Evolutionary conservation across 768 basidiomycete genomes (phyloP).

Genomic region (Naganishia vishniacii): DNA sequence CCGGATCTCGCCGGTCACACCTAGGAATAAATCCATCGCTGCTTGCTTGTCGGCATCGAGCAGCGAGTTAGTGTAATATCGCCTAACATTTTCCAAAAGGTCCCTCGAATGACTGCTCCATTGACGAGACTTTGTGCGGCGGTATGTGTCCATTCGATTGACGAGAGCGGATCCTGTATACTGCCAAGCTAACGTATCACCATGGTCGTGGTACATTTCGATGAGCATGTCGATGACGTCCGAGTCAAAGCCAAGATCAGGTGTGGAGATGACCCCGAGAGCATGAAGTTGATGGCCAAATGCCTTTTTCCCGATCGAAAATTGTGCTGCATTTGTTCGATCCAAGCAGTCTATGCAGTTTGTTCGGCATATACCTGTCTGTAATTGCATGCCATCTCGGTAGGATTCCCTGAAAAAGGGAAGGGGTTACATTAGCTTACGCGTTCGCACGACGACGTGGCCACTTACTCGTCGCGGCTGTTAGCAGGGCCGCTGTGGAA

Average conservation of each 20-base stretch:
- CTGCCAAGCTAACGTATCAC: constrained; percentile 89
- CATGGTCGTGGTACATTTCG: constrained; percentile 97
- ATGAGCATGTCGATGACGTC: constrained; percentile 95
- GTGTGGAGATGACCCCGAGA: constrained; percentile 77
- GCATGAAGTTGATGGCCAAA: constrained; percentile 93
- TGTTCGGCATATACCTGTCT: constrained; percentile 84
- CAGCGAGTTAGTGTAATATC: constrained; percentile 91
- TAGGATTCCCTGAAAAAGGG: constrained; percentile 6
- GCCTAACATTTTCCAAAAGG: constrained; percentile 79
- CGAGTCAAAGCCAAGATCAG: constrained; percentile 81
- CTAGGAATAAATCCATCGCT: constrained; percentile 88
- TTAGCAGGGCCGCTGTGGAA: constrained; percentile 71
- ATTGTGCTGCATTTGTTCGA: constrained; percentile 92
- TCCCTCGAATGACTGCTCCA: constrained; percentile 97
- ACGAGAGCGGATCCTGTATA: constrained; percentile 96
- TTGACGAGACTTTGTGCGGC: constrained; percentile 71
- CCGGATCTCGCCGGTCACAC: constrained; percentile 26
- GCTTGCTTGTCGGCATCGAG: constrained; percentile 94
- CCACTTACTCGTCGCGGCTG: constrained; percentile 1
- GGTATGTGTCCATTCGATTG: constrained; percentile 91
- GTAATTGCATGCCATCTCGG: constrained; percentile 56
- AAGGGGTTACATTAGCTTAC: neutral
- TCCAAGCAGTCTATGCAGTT: constrained; percentile 98
- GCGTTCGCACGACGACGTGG: neutral
- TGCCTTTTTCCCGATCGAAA: constrained; percentile 90